Base-by-base conservation (phyloP, 192 early-diverging fungal genomes). In the Spizellomyces sp. region DNA sequence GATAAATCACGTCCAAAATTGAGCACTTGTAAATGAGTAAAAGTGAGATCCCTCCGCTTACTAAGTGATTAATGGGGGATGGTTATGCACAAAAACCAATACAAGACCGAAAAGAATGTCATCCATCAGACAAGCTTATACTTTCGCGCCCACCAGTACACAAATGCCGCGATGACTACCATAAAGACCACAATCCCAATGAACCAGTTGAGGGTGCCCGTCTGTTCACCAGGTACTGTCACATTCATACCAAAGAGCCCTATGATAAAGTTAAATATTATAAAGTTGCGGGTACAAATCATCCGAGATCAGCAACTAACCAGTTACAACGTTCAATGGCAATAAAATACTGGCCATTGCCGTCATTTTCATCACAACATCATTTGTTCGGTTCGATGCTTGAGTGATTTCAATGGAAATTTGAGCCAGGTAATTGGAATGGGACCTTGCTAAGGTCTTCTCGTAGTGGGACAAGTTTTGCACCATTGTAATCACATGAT, bases 281-380 rank as follows among this genome's bases (percentile, higher is more conserved):
- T n/a, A 55, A 64, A 15, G 6, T 10, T n/a, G 14, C 19, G 36
- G n/a, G 22, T 12, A 43, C 66, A 73, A 45, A 68, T n/a, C 36
- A 21, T 15, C 19, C 0, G 43, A 19, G 27, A 17, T 50, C 27
- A 48, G 44, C 15, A 36, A 73, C 60, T 47, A 17, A 77, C 93
- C 94, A 0, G 96, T 95, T 36, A 96, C 84, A 64, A 98, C 76
- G 67, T 95, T 95, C 66, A 98, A 77, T 12, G 96, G 96, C 27
- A 99, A 86, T 15, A 99, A 76, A 47, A 99, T 92, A 41, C 88
- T 89, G 0, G 94, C 96, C 56, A 98, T 64, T 8, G 92, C 91
- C 1, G 95, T 96, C 75, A 99, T 86, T 66, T 90, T 88, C 63
- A 92, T 90, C 21, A 98, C 91, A 0, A 94, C 93, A 48, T 92